These are phyloP conservation scores for Rutidosis leptorrhynchoides DNA, from an alignment of 129 eudicot species.

Conservation along the genomic window DNA sequence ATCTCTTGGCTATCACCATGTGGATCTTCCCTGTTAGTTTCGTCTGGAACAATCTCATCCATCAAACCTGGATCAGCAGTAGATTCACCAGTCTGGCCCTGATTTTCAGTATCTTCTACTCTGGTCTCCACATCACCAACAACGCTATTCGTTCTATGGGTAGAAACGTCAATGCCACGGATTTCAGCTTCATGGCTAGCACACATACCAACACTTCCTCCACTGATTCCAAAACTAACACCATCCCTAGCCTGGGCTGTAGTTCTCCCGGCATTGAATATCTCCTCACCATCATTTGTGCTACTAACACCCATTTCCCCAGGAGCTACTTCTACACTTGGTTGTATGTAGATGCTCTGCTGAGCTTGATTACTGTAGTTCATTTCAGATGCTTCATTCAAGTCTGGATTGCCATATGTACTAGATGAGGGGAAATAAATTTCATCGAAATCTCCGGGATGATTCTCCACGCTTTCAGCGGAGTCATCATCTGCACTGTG, in stretches of 20 bases:
- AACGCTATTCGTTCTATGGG: constrained; percentile 39
- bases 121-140: constrained; percentile 64
- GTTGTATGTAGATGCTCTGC: constrained; percentile 52
- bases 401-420: neutral
- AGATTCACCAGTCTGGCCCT: constrained; percentile 70
- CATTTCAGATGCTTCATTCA: neutral
- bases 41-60: constrained; percentile 54
- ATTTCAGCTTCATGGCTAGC: constrained; percentile 94
- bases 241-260: constrained; percentile 46
- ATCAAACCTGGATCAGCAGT: neutral
- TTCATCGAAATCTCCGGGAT: neutral
- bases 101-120: constrained; percentile 70
- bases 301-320: constrained; percentile 59
- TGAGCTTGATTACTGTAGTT: constrained; percentile 44
- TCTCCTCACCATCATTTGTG: constrained; percentile 67
- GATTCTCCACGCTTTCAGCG: constrained; percentile 45
- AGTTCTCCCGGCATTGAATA: constrained; percentile 47
- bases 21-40: too few species aligned
- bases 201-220: constrained; percentile 81
- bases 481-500: constrained; percentile 56
- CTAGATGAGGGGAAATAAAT: neutral
- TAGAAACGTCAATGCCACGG: constrained; percentile 37
- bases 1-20: too few species aligned
- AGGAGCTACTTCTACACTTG: constrained; percentile 26
- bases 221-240: constrained; percentile 66